A percentile compares a stretch with the other conserved stretches of the same genome.
Conservation (phyloP, 2,329 filamentous ascomycete genomes). For the Daldinia sp. region DNA sequence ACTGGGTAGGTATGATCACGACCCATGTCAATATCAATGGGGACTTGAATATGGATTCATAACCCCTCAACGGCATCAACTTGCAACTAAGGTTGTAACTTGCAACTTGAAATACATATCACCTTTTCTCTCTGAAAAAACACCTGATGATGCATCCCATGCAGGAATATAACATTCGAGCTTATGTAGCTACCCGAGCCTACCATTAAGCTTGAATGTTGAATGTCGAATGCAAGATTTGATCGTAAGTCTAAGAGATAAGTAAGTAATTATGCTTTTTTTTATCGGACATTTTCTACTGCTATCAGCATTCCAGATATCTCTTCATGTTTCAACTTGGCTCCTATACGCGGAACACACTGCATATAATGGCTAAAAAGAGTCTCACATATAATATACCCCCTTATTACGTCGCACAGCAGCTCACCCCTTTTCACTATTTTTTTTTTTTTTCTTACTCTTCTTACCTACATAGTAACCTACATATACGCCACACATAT, state of each 20-base stretch:
- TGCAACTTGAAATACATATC: slow-evolving; percentile 9
- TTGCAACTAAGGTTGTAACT: slow-evolving; percentile 6
- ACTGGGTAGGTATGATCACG: slow-evolving; percentile 24
- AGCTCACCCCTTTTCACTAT: slow-evolving; percentile 5
- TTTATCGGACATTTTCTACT: slow-evolving; percentile 8
- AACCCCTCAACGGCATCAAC: slow-evolving; percentile 28
- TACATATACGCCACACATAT: slow-evolving; percentile 5
- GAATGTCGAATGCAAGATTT: neutral
- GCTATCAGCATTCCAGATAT: slow-evolving; percentile 7
- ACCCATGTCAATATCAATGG: slow-evolving; percentile 37
- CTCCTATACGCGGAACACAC: slow-evolving; percentile 7
- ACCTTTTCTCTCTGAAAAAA: neutral
- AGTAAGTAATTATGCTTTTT: neutral
- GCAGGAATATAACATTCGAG: slow-evolving; percentile 8
- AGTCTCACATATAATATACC: slow-evolving; percentile 34
- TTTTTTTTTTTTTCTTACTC: neutral
- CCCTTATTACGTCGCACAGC: slow-evolving; percentile 27
- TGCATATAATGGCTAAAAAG: slow-evolving; percentile 17
- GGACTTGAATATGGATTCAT: slow-evolving; percentile 29
- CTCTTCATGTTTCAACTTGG: slow-evolving; percentile 13
- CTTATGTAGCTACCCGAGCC: neutral
- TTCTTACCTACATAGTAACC: neutral
- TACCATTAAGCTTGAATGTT: slow-evolving; percentile 1
- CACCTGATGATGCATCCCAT: slow-evolving; percentile 4
- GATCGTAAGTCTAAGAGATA: neutral